These are phyloP conservation scores for Heliocybe sulcata DNA, from an alignment of 1,284 basidiomycete species.

Conservation along the genomic window DNA sequence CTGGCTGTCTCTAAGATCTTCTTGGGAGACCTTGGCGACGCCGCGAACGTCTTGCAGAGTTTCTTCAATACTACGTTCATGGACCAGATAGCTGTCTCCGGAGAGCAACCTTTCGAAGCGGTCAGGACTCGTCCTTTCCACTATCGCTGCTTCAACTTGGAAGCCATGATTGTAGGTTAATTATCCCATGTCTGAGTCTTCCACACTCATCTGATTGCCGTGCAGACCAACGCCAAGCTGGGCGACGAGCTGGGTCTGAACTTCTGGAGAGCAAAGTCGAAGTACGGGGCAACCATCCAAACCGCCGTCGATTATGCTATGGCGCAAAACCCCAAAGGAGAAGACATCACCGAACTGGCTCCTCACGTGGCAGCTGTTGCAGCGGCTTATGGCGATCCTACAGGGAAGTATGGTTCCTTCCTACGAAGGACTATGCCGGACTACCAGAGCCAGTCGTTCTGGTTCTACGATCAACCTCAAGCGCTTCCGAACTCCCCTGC, in stretches of 20 bases:
- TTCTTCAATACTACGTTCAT: constrained; percentile 41
- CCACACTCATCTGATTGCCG: constrained; percentile 7
- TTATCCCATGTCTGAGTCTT: constrained; percentile 9
- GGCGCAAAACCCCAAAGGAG: constrained; percentile 32
- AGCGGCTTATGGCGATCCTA: constrained; percentile 50
- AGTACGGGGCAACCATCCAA: constrained; percentile 48
- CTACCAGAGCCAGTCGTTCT: constrained; percentile 37
- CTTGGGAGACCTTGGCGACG: constrained; percentile 29
- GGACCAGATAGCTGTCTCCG: constrained; percentile 45
- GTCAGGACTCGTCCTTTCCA: constrained; percentile 56
- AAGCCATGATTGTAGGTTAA: constrained; percentile 54
- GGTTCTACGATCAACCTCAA: constrained; percentile 42
- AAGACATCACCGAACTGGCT: constrained; percentile 35
- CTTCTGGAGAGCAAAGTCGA: constrained; percentile 43
- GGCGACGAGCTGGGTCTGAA: constrained; percentile 44
- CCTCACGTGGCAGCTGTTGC: constrained; percentile 48
- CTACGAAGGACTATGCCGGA: constrained; percentile 21
- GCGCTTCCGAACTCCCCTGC: constrained; percentile 26
- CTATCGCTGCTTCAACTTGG: constrained; percentile 60
- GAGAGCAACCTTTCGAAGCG: constrained; percentile 58
- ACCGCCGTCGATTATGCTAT: constrained; percentile 50
- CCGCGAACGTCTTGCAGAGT: constrained; percentile 26
- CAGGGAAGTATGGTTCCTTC: constrained; percentile 42
- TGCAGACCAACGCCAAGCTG: constrained; percentile 45
- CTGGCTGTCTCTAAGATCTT: constrained; percentile 29